phyloP scores from a whole-genome alignment of 1,284 basidiomycete species.

The Lentinus polychrous region DNA sequence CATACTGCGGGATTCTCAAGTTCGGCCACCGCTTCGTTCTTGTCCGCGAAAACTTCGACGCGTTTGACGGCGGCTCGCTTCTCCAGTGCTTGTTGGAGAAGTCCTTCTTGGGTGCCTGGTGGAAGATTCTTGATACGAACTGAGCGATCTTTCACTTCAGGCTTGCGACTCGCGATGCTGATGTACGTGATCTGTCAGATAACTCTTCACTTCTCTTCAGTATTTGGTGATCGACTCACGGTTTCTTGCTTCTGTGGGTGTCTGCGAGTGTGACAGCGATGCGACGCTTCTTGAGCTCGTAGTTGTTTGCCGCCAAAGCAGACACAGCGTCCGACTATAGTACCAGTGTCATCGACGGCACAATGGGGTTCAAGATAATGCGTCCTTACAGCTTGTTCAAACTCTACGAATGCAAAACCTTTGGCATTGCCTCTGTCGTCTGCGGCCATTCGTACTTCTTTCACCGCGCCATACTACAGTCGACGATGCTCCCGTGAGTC shows the following conservation, averaged over 20 bases:
- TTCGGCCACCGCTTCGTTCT: constrained; percentile 71
- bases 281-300: constrained; percentile 77
- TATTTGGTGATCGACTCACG: background rate
- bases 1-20: constrained; percentile 68
- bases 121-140: constrained; percentile 76
- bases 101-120: constrained; percentile 69
- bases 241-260: constrained; percentile 33
- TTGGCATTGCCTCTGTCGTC: constrained; percentile 69
- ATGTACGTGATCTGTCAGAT: constrained; percentile 1
- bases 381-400: constrained; percentile 63
- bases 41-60: constrained; percentile 67
- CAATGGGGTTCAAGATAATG: background rate
- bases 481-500: background rate
- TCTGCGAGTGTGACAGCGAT: constrained; percentile 83
- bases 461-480: constrained; percentile 71
- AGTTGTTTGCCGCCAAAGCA: constrained; percentile 76
- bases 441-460: constrained; percentile 72
- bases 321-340: constrained; percentile 62
- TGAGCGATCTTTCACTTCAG: constrained; percentile 63
- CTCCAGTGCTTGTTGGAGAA: constrained; percentile 83
- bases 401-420: constrained; percentile 94
- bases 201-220: background rate
- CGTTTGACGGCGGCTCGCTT: constrained; percentile 69
- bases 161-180: constrained; percentile 32
- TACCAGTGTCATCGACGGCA: constrained; percentile 4